Evolutionary conservation across 208 protist species (phyloP), one percentile per base, ranked within the genome.

Genomic region (Leishmania amazonensis): DNA sequence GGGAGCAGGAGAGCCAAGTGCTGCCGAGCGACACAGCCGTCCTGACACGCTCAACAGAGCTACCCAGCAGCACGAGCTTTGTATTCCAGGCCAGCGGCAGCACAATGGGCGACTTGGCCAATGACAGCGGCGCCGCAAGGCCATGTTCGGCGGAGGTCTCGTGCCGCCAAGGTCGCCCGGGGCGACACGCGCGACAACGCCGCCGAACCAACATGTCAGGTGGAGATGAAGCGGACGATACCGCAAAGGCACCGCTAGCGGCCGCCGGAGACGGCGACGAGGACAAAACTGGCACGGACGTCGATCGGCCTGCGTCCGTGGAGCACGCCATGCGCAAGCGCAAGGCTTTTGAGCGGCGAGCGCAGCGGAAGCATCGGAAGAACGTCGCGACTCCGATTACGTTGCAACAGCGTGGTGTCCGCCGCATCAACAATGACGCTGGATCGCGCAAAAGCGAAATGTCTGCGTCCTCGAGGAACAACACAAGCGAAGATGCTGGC

Each of bases 11-110:
- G 3, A 60, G 65, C 8, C 21, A 58, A 6, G 17, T 19, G n/a
- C 73, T 21, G 47, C 73, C 21, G 45, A 31, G 17, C 17, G 47
- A 54, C 70, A 28, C 73, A 57, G 31, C n/a, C 35, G 6, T 65
- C 57, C 19, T 64, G 53, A n/a, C 54, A 31, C 75, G 54, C 24
- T 60, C 57, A 1, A 35, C 75, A 19, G 75, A 67, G 35, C 53
- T 64, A 65, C 81, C 24, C 65, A 54, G 64, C 68, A 83, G 71
- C 64, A 19, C 28, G n/a, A 85, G 72, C 40, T 19, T 72, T 24
- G 76, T 49, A 51, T 51, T 62, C 64, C 76, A 75, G 58, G 77
- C 8, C 60, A 82, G 53, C 28, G 21, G 53, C 49, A 51, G 53
- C 35, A 31, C 60, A 21, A 62, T 45, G 49, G 40, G 54, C 35